Evolutionary conservation across 768 basidiomycete species (phyloP).

Genomic region (Leucosporidium yakuticum): DNA sequence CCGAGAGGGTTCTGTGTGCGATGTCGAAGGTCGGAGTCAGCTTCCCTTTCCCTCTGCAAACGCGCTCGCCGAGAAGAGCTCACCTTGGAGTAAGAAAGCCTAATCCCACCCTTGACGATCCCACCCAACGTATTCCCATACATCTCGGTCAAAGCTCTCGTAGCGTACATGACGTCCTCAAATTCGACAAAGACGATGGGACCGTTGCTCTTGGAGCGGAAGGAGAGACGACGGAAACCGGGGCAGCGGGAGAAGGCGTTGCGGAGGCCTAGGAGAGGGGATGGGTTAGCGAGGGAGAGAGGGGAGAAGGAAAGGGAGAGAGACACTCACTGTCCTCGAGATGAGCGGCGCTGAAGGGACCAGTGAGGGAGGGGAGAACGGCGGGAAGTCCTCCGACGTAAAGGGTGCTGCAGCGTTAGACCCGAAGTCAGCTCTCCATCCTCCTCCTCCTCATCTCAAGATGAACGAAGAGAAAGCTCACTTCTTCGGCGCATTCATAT

Average conservation of each 20-base stretch:
- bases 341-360: slow-evolving; percentile 63
- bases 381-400: slow-evolving; percentile 98
- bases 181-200: slow-evolving; percentile 99
- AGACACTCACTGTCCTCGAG: slow-evolving; percentile 64
- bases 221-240: slow-evolving; percentile 87
- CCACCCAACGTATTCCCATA: slow-evolving; percentile 88
- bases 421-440: background rate
- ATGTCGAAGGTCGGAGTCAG: background rate
- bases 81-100: slow-evolving; percentile 59
- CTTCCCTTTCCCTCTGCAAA: background rate
- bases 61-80: background rate
- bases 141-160: slow-evolving; percentile 78
- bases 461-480: background rate
- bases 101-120: slow-evolving; percentile 86
- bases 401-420: slow-evolving; percentile 58
- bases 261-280: slow-evolving; percentile 49
- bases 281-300: background rate
- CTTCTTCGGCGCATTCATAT: slow-evolving; percentile 37
- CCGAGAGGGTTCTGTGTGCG: slow-evolving; percentile 9
- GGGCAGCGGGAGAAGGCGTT: slow-evolving; percentile 69
- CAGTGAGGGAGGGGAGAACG: slow-evolving; percentile 36
- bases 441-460: too few species aligned
- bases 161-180: slow-evolving; percentile 77
- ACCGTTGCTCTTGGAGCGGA: slow-evolving; percentile 91
- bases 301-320: too few species aligned